Percentiles rank a stretch among this genome's conserved stretches.
Evolutionary conservation across 129 eudicot species (phyloP).

Genomic region (Artemisia argyi): DNA sequence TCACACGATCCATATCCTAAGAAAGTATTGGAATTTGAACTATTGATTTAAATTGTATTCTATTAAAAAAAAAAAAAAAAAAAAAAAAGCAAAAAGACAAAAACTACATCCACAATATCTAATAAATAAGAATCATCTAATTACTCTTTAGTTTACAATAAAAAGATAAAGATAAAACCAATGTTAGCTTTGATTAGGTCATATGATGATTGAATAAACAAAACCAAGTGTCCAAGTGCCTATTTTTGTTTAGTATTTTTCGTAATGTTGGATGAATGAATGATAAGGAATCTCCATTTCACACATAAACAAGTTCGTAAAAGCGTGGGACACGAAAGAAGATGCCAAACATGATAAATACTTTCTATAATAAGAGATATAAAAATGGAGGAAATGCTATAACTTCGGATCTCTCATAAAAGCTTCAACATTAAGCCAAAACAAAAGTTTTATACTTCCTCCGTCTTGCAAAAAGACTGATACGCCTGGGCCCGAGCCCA

Average conservation of each 20-base stretch:
- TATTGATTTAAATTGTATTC: too few relatives aligned
- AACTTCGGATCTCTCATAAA: too few relatives aligned
- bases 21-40: too few relatives aligned
- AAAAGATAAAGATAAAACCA: neutral
- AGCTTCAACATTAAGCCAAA: too few relatives aligned
- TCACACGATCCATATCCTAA: too few relatives aligned
- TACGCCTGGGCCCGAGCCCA: too few relatives aligned
- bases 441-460: too few relatives aligned
- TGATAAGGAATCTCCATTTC: conserved; percentile 15
- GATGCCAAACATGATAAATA: neutral
- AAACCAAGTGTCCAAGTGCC: neutral
- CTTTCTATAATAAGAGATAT: neutral
- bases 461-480: too few relatives aligned
- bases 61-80: too few relatives aligned
- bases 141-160: neutral
- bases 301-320: conserved; percentile 8
- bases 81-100: neutral
- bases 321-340: conserved; percentile 6
- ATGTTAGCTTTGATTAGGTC: neutral
- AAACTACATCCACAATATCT: neutral
- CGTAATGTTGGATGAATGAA: neutral
- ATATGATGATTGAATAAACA: neutral
- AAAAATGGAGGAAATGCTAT: too few relatives aligned
- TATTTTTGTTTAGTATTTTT: neutral
- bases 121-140: too few relatives aligned